Conservation (phyloP, 176 grass and related monocot genomes). For the Hordeum vulgare region MorexV3_pseudomolecules_assembly NC_058520.1:177550870-177551369, state of each 20-base stretch:
- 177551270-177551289: neutral
- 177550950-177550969: conserved; percentile 85
- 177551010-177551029: conserved; percentile 85
- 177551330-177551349: neutral
- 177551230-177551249: conserved; percentile 37
- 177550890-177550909: conserved; percentile 69
- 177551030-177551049: conserved; percentile 71
- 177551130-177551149: conserved; percentile 91
- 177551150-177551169: conserved; percentile 70
- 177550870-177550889: conserved; percentile 74
- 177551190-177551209: conserved; percentile 42
- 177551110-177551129: conserved; percentile 64
- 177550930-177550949: conserved; percentile 65
- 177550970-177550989: conserved; percentile 68
- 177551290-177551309: neutral
- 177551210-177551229: conserved; percentile 66
- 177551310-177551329: neutral
- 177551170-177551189: conserved; percentile 64
- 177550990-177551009: conserved; percentile 67
- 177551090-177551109: conserved; percentile 69
- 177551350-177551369: neutral
- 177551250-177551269: neutral
- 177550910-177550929: conserved; percentile 66
- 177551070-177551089: conserved; percentile 83
- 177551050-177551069: conserved; percentile 85